Base-by-base conservation (phyloP, 345 rosid species). In the Carallia brachiata region DNA sequence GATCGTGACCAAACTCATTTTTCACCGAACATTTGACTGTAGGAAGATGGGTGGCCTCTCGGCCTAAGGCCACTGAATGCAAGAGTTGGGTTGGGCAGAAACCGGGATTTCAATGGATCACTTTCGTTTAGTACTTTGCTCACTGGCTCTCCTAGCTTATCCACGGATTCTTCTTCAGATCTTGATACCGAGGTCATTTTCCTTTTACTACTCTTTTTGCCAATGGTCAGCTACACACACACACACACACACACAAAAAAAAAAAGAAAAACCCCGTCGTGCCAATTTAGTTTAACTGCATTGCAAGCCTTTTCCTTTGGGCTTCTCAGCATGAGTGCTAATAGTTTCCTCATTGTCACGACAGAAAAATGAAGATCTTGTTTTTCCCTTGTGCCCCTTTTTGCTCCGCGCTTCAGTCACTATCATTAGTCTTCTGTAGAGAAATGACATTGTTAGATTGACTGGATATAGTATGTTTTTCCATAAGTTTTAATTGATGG, bases 21-120 rank as follows among this genome's bases (percentile, higher is more conserved):
- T 54, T 19, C 27, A 10, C 27, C 15, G 58, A 54, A 54, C 58
- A 2, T 54, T 54, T 7, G 27, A 54, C 19, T 72, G 73, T 82
- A 89, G 89, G 90, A 87, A 63, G 89, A 85, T 64, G 97, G 96
- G 48, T 92, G 97, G 97, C 97, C 97, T 15, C 85, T 90, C 67
- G 94, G 96, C 53, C 74, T 92, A 37, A 81, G 86, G 53, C 94
- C 92, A 54, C 75, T 88, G 62, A 92, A 82, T 82, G 89, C 89
- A 65, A 86, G 94, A 82, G 83, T 87, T 55, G 92, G 89, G 79
- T 79, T 87, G 70, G 80, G 70, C 62, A 85, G 85, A 80, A 85
- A 75, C 63, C 73, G 82, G 15, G 80, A 81, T 36, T 61, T 78
- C 60, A 77, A 83, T 50, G 93, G 88, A 44, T 92, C 97, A 16